Percentiles rank a stretch among this genome's conserved stretches.
phyloP scores from a whole-genome alignment of 495 filamentous ascomycete species.

The Annulohypoxylon stygium region DNA sequence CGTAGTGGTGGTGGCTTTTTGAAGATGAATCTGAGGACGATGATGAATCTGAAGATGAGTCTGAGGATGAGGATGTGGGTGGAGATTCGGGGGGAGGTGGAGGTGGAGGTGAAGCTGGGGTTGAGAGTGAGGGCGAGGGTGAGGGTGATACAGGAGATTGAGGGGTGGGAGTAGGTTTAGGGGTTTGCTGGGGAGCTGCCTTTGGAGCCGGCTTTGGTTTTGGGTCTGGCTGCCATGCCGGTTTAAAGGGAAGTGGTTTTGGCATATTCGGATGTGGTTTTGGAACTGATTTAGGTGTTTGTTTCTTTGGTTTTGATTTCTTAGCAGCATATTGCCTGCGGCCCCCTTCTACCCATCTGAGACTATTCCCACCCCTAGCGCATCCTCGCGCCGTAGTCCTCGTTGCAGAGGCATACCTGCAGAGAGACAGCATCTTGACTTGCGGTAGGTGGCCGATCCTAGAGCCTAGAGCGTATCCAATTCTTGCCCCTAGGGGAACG shows the following conservation, averaged over 20 bases:
- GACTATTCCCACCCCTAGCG: slow-evolving; percentile 32
- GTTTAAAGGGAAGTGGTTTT: slow-evolving; percentile 33
- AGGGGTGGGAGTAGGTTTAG: slow-evolving; percentile 1
- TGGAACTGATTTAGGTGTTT: background rate
- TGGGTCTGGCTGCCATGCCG: slow-evolving; percentile 1
- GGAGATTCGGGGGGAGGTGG: background rate
- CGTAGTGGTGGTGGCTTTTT: background rate
- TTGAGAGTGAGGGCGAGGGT: background rate
- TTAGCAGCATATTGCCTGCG: slow-evolving; percentile 30
- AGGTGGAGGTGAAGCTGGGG: background rate
- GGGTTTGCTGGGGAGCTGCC: background rate
- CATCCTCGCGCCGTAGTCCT: slow-evolving; percentile 29
- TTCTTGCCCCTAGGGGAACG: background rate
- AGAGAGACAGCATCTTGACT: slow-evolving; percentile 41
- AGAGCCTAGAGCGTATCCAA: slow-evolving; percentile 10
- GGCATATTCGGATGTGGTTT: slow-evolving; percentile 9
- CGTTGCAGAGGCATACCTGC: slow-evolving; percentile 8
- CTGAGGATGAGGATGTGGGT: slow-evolving; percentile 8
- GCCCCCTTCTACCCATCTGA: slow-evolving; percentile 25
- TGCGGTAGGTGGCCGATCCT: slow-evolving; percentile 19
- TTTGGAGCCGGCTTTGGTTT: slow-evolving; percentile 1
- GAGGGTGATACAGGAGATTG: background rate
- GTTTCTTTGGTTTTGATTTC: slow-evolving; percentile 2
- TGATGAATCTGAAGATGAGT: slow-evolving; percentile 6
- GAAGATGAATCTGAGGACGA: slow-evolving; percentile 5